These are phyloP conservation scores for Trichoderma oligosporum DNA, from an alignment of 2,329 filamentous ascomycete species.

Conservation along the genomic window DNA sequence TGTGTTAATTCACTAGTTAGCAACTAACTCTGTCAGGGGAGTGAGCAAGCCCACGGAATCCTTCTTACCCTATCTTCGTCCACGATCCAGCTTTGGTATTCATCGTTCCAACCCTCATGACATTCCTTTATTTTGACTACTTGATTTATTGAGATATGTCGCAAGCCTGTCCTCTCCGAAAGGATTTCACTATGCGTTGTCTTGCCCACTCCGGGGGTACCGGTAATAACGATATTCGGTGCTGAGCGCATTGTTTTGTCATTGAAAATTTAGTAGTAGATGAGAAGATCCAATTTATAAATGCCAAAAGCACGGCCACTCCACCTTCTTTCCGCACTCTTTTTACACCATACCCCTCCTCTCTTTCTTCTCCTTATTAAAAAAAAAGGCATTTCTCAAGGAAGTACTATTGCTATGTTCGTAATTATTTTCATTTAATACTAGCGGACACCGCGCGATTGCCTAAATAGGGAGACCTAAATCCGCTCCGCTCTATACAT, in stretches of 20 bases:
- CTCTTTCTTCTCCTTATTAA: not conserved
- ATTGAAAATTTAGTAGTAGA: not conserved
- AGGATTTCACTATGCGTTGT: constrained; percentile 85
- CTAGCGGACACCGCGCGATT: constrained; percentile 16
- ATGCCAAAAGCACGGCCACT: constrained; percentile 6
- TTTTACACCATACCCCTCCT: too few species aligned
- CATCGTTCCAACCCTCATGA: constrained; percentile 83
- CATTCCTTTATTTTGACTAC: constrained; percentile 85
- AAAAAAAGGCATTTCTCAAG: not conserved
- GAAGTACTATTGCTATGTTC: not conserved
- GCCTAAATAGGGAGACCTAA: constrained; percentile 24
- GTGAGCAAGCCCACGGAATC: not conserved
- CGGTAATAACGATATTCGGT: constrained; percentile 93
- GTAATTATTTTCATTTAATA: constrained; percentile 15
- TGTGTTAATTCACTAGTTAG: constrained; percentile 32
- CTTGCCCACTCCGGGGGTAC: constrained; percentile 94
- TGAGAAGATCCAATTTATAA: not conserved
- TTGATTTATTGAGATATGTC: constrained; percentile 84
- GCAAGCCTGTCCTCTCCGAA: constrained; percentile 69
- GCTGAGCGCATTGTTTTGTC: constrained; percentile 43
- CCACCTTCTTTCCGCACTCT: not conserved
- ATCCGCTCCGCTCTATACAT: constrained; percentile 19
- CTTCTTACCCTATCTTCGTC: constrained; percentile 83
- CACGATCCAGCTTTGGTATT: constrained; percentile 83
- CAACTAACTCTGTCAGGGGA: not conserved